Evolutionary conservation across 2,329 filamentous ascomycete genomes (phyloP).

Genomic region (Exophiala sp.): DNA sequence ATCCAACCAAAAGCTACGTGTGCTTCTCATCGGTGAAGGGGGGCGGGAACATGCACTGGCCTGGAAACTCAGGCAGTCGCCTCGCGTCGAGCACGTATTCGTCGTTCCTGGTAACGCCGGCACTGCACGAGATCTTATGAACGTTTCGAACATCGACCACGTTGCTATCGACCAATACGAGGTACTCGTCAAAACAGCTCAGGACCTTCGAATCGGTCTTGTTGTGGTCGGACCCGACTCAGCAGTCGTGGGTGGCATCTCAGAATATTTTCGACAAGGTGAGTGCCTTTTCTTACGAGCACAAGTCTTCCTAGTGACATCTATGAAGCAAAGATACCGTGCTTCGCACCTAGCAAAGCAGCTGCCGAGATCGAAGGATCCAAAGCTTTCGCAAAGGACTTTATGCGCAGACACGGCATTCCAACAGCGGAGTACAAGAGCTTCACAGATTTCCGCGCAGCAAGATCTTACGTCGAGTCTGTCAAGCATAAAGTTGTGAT

Average conservation of each 20-base stretch:
- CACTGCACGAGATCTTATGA: neutral
- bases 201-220: neutral
- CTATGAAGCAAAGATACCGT: constrained; percentile 61
- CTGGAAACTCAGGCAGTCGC: constrained; percentile 1
- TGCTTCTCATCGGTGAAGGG: neutral
- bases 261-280: neutral
- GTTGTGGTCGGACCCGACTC: neutral
- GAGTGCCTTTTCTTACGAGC: neutral
- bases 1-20: neutral
- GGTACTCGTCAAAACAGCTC: neutral
- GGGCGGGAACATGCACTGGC: neutral
- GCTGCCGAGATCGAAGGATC: constrained; percentile 91
- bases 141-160: neutral
- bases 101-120: neutral
- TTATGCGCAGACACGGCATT: constrained; percentile 88
- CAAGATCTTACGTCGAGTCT: constrained; percentile 68
- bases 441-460: constrained; percentile 73
- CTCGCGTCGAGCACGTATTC: neutral
- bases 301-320: no score
- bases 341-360: constrained; percentile 79
- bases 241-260: neutral
- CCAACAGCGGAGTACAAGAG: constrained; percentile 89
- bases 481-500: constrained; percentile 77
- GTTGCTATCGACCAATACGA: neutral
- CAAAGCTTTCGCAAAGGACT: constrained; percentile 97